phyloP scores from a whole-genome alignment of 2,329 filamentous ascomycete species.

The Huntiella abstrusa region DNA sequence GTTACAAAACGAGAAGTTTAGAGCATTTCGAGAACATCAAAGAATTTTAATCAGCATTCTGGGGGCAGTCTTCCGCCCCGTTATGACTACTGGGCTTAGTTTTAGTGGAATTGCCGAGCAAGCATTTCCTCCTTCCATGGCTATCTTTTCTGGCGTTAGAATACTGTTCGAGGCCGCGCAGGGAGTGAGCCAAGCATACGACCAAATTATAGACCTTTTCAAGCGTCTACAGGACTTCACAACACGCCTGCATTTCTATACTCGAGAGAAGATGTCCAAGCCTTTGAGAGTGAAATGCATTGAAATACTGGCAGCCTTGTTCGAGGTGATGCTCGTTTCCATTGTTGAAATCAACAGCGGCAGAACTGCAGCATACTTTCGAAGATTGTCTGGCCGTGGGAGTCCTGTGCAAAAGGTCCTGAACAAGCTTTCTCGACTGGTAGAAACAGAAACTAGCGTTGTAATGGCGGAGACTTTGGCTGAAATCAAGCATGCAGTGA shows the following conservation, averaged over 20 bases:
- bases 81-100: constrained; percentile 23
- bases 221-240: constrained; percentile 26
- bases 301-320: constrained; percentile 24
- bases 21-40: constrained; percentile 11
- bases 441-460: constrained; percentile 23
- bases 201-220: constrained; percentile 27
- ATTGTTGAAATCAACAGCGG: constrained; percentile 24
- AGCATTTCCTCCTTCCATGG: constrained; percentile 23
- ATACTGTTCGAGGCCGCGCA: constrained; percentile 26
- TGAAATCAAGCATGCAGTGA: constrained; percentile 20
- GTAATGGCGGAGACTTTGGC: constrained; percentile 27
- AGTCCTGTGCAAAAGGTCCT: constrained; percentile 23
- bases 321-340: constrained; percentile 26
- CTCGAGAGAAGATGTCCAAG: constrained; percentile 20
- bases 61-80: constrained; percentile 16
- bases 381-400: constrained; percentile 21
- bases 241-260: constrained; percentile 23
- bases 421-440: constrained; percentile 23
- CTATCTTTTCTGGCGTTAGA: constrained; percentile 24
- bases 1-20: constrained; percentile 11
- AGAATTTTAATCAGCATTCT: constrained; percentile 11
- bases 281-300: constrained; percentile 23
- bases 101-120: constrained; percentile 20
- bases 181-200: constrained; percentile 26
- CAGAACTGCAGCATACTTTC: constrained; percentile 23